phyloP scores from a whole-genome alignment of 2,329 filamentous ascomycete species.

The Diaporthe caulivora region DNA sequence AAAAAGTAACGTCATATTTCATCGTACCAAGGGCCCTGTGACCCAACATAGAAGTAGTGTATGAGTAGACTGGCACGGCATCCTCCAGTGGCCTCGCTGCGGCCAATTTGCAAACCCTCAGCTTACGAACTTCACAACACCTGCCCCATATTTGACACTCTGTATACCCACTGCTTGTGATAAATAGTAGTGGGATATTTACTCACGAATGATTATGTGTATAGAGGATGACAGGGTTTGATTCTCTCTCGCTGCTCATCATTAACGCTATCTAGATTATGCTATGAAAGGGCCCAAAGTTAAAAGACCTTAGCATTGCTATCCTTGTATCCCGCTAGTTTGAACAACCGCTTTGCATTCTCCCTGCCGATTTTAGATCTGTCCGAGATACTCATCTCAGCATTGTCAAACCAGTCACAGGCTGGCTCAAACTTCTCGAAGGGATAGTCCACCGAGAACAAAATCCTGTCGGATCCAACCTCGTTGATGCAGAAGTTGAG shows the following conservation, averaged over 20 bases:
- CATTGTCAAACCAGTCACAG: constrained; percentile 53
- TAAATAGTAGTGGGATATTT: neutral
- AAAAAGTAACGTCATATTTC: too few relatives aligned
- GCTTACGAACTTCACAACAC: too few relatives aligned
- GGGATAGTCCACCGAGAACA: constrained; percentile 67
- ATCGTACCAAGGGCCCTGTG: too few relatives aligned
- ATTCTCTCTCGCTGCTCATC: neutral
- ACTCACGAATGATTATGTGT: neutral
- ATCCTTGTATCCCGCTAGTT: constrained; percentile 48
- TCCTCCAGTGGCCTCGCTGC: too few relatives aligned
- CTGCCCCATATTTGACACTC: too few relatives aligned
- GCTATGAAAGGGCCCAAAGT: neutral
- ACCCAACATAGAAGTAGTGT: too few relatives aligned
- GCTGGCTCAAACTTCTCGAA: constrained; percentile 61
- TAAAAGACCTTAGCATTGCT: constrained; percentile 14
- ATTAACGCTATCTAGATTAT: neutral
- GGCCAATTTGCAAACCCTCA: too few relatives aligned
- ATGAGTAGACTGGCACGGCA: too few relatives aligned
- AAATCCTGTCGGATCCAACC: constrained; percentile 61
- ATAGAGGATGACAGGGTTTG: neutral
- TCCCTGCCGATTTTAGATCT: constrained; percentile 57
- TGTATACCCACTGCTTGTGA: neutral
- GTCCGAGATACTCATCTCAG: constrained; percentile 45
- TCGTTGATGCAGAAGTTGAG: constrained; percentile 63
- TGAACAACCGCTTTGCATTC: constrained; percentile 57